phyloP scores from a whole-genome alignment of 495 filamentous ascomycete species.

The Penicillium arizonense region DNA sequence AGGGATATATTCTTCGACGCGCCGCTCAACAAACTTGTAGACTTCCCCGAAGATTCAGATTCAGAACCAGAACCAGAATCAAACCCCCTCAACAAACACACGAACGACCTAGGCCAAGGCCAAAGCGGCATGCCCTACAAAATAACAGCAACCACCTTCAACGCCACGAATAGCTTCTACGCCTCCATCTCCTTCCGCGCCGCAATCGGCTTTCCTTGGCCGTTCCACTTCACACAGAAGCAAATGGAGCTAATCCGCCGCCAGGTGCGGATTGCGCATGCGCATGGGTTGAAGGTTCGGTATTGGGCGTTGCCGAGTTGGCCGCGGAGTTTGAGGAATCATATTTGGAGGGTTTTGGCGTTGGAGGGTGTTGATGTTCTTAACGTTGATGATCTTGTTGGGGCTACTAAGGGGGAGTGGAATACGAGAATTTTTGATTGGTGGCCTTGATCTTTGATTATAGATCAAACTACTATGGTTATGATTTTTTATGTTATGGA shows the following conservation, averaged over 20 bases:
- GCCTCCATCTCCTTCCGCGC: constrained; percentile 44
- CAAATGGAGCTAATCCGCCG: constrained; percentile 61
- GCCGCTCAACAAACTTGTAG: constrained; percentile 44
- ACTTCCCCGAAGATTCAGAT: neutral
- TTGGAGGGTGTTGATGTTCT: constrained; percentile 72
- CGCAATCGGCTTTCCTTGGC: constrained; percentile 41
- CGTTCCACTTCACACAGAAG: constrained; percentile 35
- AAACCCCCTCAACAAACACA: neutral
- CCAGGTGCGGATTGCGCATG: constrained; percentile 68
- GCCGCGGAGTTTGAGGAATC: constrained; percentile 71
- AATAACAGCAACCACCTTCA: constrained; percentile 40
- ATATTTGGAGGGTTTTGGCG: constrained; percentile 71
- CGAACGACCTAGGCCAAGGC: constrained; percentile 30
- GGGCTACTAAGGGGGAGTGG: constrained; percentile 49
- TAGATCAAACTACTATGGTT: neutral
- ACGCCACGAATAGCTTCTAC: constrained; percentile 47
- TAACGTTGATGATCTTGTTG: constrained; percentile 75
- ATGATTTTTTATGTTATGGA: constrained; percentile 6
- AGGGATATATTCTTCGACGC: constrained; percentile 67
- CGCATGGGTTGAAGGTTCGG: constrained; percentile 65
- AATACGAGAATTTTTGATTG: constrained; percentile 36
- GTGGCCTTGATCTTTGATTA: constrained; percentile 26
- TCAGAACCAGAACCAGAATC: neutral
- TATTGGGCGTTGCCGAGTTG: constrained; percentile 81
- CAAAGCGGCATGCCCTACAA: constrained; percentile 34